Conservation (phyloP, 2,329 filamentous ascomycete species). For the Aspergillus sp. region DNA sequence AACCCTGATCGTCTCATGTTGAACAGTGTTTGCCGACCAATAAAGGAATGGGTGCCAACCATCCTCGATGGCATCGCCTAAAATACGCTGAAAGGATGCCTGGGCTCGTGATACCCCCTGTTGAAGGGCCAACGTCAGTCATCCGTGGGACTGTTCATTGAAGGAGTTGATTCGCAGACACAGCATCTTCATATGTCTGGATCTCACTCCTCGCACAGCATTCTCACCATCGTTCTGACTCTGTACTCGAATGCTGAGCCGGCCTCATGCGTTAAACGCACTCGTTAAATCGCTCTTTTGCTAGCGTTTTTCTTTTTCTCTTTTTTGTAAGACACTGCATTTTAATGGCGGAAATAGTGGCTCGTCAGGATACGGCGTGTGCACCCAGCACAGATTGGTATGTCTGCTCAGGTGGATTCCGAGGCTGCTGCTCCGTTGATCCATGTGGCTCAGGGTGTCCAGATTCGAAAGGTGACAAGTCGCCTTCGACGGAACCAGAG, state of each 20-base stretch:
- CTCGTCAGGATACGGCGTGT: conserved; percentile 17
- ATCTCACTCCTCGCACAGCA: background rate
- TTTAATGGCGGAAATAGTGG: conserved; percentile 11
- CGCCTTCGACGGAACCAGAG: background rate
- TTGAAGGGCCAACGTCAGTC: background rate
- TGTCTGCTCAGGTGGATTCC: conserved; percentile 26
- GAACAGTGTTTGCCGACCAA: background rate
- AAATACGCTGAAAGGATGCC: background rate
- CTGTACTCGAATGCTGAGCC: background rate
- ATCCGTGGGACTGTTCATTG: background rate
- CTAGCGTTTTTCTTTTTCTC: background rate
- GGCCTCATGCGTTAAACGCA: background rate
- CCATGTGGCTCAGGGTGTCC: conserved; percentile 33
- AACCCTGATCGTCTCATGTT: background rate
- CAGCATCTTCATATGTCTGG: background rate
- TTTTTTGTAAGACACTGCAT: background rate
- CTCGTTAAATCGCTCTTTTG: background rate
- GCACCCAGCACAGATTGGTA: conserved; percentile 25
- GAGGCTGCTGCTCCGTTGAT: conserved; percentile 34
- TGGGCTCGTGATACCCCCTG: background rate
- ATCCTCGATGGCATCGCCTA: background rate
- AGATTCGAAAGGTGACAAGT: conserved; percentile 15
- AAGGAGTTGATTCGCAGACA: background rate
- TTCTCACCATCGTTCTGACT: background rate
- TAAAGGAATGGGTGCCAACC: background rate